Evolutionary conservation across 805 yeast species (phyloP), one percentile per base, ranked within the genome.

Genomic region (Huiozyma sinensis): DNA sequence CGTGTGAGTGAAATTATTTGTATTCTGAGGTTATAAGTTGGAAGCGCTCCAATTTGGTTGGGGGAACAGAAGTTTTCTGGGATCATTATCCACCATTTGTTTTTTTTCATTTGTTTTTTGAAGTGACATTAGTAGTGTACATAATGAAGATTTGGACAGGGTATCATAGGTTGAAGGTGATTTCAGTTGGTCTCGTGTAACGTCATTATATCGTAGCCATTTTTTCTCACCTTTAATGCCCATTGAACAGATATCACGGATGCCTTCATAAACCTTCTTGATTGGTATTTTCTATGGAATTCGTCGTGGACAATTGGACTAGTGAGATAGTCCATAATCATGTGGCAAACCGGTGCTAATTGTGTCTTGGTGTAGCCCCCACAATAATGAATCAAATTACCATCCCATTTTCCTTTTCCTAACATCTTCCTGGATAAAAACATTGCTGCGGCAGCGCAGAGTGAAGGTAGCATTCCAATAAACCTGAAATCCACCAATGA

Each of bases 391-490:
- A 86, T 79, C 51, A 90, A 69, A 64, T 88, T 89, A 7, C 83
- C 83, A 58, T 80, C 79, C 97, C 97, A 89, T 32, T 79, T 80
- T 2, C 71, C 69, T 41, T 69, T 79, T 17, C 81, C 82, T 52
- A 85, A 65, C 70, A 88, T 84, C 55, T 77, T 75, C 56, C 95
- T 73, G 6, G 95, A 78, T 40, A 88, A 68, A 61, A 79, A 83
- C 94, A 89, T 87, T 32, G 96, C 83, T 10, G 90, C 83, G 4
- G 96, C 96, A 2, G 95, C 79, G 55, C 92, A 79, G 51, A 83
- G 68, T 24, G 95, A 83, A 7, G 96, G 96, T 50, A 77, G 70
- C 48, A 75, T 73, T 10, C 88, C 87, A 54, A 87, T 77, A 55
- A 88, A 83, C 56, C 77, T 75, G 59, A 81, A 79, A 61, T 87